phyloP scores from a whole-genome alignment of 768 basidiomycete genomes.

The Hericium coralloides region DNA sequence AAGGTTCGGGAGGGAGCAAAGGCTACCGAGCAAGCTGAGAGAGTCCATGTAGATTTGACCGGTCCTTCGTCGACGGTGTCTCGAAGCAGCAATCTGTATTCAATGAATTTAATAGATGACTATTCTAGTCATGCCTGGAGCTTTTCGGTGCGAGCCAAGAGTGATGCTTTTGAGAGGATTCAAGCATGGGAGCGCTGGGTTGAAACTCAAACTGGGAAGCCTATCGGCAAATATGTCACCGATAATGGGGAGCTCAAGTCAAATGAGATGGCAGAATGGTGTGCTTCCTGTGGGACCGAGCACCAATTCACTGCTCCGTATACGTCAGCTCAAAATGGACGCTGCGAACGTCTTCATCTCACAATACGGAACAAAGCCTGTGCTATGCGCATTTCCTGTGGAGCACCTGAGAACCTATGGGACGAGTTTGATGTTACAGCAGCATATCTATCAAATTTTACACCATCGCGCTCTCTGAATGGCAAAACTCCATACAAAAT shows the following conservation, averaged over 20 bases:
- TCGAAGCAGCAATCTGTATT: not conserved
- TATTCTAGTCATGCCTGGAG: not conserved
- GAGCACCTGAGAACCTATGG: not conserved
- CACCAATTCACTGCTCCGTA: constrained; percentile 1
- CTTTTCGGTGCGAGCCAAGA: not conserved
- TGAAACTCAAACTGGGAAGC: too few species aligned
- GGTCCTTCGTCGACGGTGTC: not conserved
- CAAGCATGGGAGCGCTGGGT: not conserved
- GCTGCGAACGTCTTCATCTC: not conserved
- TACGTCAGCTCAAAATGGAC: constrained; percentile 1
- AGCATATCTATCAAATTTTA: not conserved
- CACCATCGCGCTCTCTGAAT: not conserved
- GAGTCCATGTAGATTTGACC: not conserved
- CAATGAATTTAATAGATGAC: not conserved
- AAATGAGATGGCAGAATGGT: not conserved
- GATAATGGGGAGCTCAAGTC: not conserved
- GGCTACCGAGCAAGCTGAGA: not conserved
- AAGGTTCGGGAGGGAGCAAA: not conserved
- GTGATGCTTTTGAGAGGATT: not conserved
- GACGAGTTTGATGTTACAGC: not conserved
- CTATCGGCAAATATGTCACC: not conserved
- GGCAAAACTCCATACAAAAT: not conserved
- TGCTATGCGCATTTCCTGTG: not conserved
- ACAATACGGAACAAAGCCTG: not conserved
- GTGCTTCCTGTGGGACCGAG: not conserved